phyloP scores from a whole-genome alignment of 169 alveolate genomes.

The Cryptosporidium sp. region DNA sequence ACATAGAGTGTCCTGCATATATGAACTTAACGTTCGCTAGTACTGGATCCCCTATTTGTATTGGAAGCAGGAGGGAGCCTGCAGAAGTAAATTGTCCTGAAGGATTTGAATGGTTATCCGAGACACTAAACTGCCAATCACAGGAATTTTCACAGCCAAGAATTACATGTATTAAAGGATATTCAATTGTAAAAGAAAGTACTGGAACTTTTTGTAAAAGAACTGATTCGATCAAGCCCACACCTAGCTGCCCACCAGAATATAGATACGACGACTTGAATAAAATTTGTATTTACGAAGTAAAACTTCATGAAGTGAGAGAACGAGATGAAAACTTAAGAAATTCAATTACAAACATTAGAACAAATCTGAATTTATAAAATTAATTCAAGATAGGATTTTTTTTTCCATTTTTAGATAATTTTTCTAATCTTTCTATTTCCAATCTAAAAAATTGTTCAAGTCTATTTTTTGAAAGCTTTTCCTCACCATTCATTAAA shows the following conservation, averaged over 20 bases:
- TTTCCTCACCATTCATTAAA: conserved; percentile 62
- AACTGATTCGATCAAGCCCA: conserved; percentile 36
- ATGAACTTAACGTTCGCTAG: background rate
- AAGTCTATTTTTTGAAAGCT: background rate
- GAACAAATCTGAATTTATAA: conserved; percentile 25
- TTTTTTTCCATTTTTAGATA: conserved; percentile 16
- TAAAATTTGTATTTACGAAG: conserved; percentile 53
- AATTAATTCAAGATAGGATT: conserved; percentile 43
- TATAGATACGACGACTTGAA: conserved; percentile 57
- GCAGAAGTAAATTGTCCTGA: conserved; percentile 59
- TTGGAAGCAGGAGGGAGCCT: conserved; percentile 45
- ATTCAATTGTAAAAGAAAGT: conserved; percentile 32
- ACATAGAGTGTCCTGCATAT: conserved; percentile 61
- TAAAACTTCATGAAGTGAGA: conserved; percentile 59
- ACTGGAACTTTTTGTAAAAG: conserved; percentile 59
- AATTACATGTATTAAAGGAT: conserved; percentile 49
- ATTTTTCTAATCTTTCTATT: conserved; percentile 24
- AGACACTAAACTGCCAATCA: conserved; percentile 40
- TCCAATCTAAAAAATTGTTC: conserved; percentile 33
- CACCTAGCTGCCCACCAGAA: conserved; percentile 76
- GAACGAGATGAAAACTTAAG: conserved; percentile 42
- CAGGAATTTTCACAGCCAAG: conserved; percentile 64
- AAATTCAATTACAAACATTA: conserved; percentile 16
- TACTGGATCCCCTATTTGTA: conserved; percentile 59
- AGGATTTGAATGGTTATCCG: conserved; percentile 66